Evolutionary conservation across 768 basidiomycete genomes (phyloP).

Genomic region (Amyloporia xantha): DNA sequence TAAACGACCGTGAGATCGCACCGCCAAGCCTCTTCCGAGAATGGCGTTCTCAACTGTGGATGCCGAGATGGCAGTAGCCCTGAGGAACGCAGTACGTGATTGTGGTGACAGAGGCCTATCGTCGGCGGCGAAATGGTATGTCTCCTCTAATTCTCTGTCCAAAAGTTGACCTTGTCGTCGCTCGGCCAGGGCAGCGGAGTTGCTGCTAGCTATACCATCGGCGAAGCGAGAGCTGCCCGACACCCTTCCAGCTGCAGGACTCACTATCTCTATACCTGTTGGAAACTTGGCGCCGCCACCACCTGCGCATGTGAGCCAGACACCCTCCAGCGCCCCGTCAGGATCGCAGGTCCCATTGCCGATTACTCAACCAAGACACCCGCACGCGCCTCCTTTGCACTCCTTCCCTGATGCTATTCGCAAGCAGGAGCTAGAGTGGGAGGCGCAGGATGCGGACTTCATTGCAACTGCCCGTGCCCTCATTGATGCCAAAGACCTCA

Average conservation of each 20-base stretch:
- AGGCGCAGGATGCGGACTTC: constrained; percentile 63
- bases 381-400: constrained; percentile 31
- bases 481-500: constrained; percentile 72
- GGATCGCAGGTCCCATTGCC: constrained; percentile 5
- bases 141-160: neutral
- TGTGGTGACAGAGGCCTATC: constrained; percentile 68
- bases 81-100: constrained; percentile 60
- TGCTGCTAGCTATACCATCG: constrained; percentile 54
- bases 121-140: constrained; percentile 74
- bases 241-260: too few species aligned
- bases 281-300: too few species aligned
- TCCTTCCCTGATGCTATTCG: constrained; percentile 28
- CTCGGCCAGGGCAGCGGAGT: constrained; percentile 63
- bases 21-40: neutral
- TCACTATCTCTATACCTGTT: too few species aligned
- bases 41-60: constrained; percentile 30
- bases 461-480: constrained; percentile 66
- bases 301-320: constrained; percentile 5
- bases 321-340: constrained; percentile 6
- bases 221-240: constrained; percentile 34
- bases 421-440: constrained; percentile 38
- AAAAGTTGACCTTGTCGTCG: neutral
- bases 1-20: too few species aligned
- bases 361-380: constrained; percentile 21
- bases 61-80: constrained; percentile 42